These are phyloP conservation scores for Lolium multiflorum DNA, from an alignment of 176 grass and related monocot species.

Conservation along the genomic window DNA sequence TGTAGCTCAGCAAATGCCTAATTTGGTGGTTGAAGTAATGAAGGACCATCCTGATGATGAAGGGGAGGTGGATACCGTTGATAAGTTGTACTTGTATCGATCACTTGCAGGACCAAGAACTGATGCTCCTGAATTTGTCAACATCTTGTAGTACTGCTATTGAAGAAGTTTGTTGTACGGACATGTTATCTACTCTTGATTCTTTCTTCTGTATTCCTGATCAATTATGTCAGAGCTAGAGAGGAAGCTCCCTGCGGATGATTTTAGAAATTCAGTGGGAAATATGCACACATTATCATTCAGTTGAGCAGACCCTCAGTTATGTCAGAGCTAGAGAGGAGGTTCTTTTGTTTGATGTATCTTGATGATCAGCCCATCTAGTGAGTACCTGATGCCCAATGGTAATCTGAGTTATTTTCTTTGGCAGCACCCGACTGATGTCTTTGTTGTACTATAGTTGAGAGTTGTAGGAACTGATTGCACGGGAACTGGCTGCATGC, in stretches of 20 bases:
- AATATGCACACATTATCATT: constrained; percentile 14
- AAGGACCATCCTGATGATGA: constrained; percentile 44
- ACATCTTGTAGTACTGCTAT: constrained; percentile 67
- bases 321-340: background rate
- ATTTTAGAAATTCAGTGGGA: constrained; percentile 37
- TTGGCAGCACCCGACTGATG: background rate
- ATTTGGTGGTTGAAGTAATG: constrained; percentile 81
- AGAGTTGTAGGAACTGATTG: constrained; percentile 45
- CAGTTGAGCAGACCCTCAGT: background rate
- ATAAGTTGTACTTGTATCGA: constrained; percentile 87
- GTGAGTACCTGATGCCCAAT: background rate
- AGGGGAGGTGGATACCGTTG: constrained; percentile 45
- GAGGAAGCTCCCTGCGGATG: background rate
- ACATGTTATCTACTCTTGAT: constrained; percentile 37
- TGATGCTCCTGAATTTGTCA: constrained; percentile 76
- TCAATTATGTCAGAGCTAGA: constrained; percentile 33
- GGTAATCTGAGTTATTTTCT: background rate
- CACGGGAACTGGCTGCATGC: constrained; percentile 14
- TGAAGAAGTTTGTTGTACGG: constrained; percentile 23
- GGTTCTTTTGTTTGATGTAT: constrained; percentile 16
- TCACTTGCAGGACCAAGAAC: constrained; percentile 67
- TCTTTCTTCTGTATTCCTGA: constrained; percentile 26
- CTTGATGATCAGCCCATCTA: constrained; percentile 27
- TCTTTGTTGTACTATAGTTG: constrained; percentile 27
- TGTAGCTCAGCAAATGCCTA: constrained; percentile 64